Percentiles rank a stretch among this genome's conserved stretches.
phyloP scores from a whole-genome alignment of 257 asterid genomes.

The Forsythia suspensa region DNA sequence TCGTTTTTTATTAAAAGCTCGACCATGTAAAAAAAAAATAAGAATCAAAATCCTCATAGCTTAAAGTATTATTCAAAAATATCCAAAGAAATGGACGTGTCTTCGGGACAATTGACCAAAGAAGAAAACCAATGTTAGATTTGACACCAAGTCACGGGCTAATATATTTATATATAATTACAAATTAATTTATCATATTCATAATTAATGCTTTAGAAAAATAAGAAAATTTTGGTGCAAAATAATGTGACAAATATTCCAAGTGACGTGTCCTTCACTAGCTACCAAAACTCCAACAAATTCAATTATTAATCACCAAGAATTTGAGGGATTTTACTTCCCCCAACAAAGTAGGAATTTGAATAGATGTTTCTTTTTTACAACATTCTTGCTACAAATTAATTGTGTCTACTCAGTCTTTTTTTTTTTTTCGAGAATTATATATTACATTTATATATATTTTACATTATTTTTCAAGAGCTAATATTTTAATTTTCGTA shows the following conservation, averaged over 20 bases:
- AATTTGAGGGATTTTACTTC: not conserved
- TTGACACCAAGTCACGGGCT: conserved; percentile 1
- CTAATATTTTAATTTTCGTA: too few species aligned
- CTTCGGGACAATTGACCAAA: not conserved
- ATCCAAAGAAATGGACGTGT: too few species aligned
- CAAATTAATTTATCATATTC: not conserved
- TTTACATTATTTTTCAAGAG: not conserved
- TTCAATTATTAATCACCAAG: not conserved
- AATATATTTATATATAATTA: not conserved
- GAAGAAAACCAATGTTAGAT: not conserved
- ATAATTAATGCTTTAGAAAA: not conserved
- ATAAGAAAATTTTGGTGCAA: not conserved
- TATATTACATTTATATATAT: too few species aligned
- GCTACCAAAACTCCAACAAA: not conserved
- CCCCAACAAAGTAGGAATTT: not conserved
- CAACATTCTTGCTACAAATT: not conserved
- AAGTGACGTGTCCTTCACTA: not conserved
- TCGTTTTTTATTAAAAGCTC: too few species aligned
- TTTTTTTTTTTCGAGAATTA: too few species aligned
- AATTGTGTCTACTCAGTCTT: not conserved
- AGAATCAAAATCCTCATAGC: too few species aligned
- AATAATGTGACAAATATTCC: not conserved
- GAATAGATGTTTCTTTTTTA: not conserved
- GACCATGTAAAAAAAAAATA: too few species aligned
- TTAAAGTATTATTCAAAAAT: too few species aligned